These are phyloP conservation scores for Boletus huronensis DNA, from an alignment of 768 basidiomycete genomes.

Conservation along the genomic window DNA sequence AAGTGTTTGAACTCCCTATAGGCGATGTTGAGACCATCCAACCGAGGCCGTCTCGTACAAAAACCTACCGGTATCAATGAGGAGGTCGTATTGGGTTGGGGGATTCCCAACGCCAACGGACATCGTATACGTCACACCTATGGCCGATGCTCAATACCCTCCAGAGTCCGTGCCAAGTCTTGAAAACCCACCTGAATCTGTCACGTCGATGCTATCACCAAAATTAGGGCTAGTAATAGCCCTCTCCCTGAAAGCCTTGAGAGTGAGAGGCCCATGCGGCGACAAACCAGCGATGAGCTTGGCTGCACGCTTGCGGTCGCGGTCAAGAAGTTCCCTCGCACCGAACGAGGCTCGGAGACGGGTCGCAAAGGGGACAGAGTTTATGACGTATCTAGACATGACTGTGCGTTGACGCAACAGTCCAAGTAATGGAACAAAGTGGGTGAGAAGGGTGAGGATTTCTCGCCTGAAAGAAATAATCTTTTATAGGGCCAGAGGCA, in stretches of 20 bases:
- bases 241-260: slow-evolving; percentile 24
- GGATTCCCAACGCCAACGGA: slow-evolving; percentile 52
- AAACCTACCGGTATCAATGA: slow-evolving; percentile 53
- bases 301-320: slow-evolving; percentile 51
- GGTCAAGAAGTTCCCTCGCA: slow-evolving; percentile 47
- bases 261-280: slow-evolving; percentile 50
- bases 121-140: slow-evolving; percentile 51
- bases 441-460: neutral
- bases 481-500: slow-evolving; percentile 19
- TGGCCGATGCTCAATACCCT: neutral
- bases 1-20: slow-evolving; percentile 48
- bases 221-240: slow-evolving; percentile 2
- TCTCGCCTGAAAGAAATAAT: neutral
- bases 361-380: slow-evolving; percentile 44
- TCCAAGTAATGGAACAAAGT: neutral
- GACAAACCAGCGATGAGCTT: slow-evolving; percentile 53
- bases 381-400: slow-evolving; percentile 39
- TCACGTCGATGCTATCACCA: slow-evolving; percentile 47
- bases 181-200: slow-evolving; percentile 42
- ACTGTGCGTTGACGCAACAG: neutral
- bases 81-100: slow-evolving; percentile 45
- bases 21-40: neutral
- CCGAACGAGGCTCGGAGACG: slow-evolving; percentile 38
- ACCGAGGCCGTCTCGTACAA: neutral
- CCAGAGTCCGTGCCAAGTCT: neutral